phyloP scores from a whole-genome alignment of 306 rosid genomes.

The Prunus mira region DNA sequence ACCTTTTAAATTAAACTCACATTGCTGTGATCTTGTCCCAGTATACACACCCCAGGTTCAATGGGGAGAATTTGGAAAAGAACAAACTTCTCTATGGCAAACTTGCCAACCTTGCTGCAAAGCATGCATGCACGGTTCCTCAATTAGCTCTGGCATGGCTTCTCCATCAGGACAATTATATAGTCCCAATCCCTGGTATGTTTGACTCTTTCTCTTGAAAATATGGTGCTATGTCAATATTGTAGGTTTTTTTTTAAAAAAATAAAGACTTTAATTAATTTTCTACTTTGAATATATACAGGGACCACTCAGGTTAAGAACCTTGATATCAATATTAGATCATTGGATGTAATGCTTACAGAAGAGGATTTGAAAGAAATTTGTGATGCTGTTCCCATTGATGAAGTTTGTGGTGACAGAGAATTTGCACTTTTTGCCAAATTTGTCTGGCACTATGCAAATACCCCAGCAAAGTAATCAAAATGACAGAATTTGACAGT shows the following conservation, averaged over 20 bases:
- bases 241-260: not conserved
- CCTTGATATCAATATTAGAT: constrained; percentile 58
- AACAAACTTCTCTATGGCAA: constrained; percentile 48
- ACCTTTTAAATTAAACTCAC: not conserved
- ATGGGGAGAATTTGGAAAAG: constrained; percentile 59
- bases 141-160: constrained; percentile 75
- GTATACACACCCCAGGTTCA: constrained; percentile 65
- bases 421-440: constrained; percentile 27
- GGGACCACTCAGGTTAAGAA: constrained; percentile 63
- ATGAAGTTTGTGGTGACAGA: constrained; percentile 50
- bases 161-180: constrained; percentile 59
- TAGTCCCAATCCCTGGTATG: constrained; percentile 73
- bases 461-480: constrained; percentile 46
- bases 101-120: constrained; percentile 45
- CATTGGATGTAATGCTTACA: constrained; percentile 55
- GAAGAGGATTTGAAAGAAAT: constrained; percentile 52
- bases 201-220: not conserved
- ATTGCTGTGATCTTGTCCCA: constrained; percentile 20
- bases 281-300: not conserved
- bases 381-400: constrained; percentile 52
- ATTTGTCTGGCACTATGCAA: constrained; percentile 46
- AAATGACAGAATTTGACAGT: not conserved
- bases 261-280: not conserved
- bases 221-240: not conserved
- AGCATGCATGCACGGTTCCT: constrained; percentile 54